Evolutionary conservation across 805 yeast species (phyloP), one percentile per base, ranked within the genome.

Genomic region (Kodamaea neixiangensis): DNA sequence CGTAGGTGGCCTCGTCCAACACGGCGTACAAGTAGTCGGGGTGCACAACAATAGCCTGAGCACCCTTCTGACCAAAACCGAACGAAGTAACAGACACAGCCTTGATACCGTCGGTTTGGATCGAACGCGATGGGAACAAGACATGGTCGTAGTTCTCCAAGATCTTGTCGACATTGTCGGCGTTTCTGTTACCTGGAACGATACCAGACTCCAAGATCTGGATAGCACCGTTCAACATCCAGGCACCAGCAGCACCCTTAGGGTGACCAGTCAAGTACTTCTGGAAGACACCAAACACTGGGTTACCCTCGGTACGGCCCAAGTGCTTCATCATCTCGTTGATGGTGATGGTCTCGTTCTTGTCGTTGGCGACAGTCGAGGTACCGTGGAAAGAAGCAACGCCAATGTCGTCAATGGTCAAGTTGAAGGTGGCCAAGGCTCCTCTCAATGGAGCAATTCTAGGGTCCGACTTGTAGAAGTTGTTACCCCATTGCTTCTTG

Each of bases 201-300:
- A 92, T 66, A 73, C 99, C 98, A 64, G 88, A 72, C 77, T 89
- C 87, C 70, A 94, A 79, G 60, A 92, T 85, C 79, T 94, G 99
- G 60, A 94, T 77, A 51, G 90, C 97, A 75, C 99, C 99, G 73
- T 94, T 96, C 82, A 94, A 77, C 99, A 94, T 94, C 99, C 99
- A 94, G 52, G 99, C 98, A 81, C 97, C 99, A 52, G 99, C 99
- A 63, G 99, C 99, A 83, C 99, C 99, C 88, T 94, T 94, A 64
- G 99, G 99, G 80, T 94, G 99, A 76, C 99, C 99, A 63, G 99
- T 94, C 67, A 94, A 83, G 84, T 82, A 94, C 76, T 94, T 94
- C 77, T 94, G 99, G 96, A 96, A 93, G 50, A 94, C 96, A 82
- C 98, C 97, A 61, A 87, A 80, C 46, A 96, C 92, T 56, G 99